Conservation (phyloP, 352 stramenopile genomes). For the Phytophthora cryptogea region DNA sequence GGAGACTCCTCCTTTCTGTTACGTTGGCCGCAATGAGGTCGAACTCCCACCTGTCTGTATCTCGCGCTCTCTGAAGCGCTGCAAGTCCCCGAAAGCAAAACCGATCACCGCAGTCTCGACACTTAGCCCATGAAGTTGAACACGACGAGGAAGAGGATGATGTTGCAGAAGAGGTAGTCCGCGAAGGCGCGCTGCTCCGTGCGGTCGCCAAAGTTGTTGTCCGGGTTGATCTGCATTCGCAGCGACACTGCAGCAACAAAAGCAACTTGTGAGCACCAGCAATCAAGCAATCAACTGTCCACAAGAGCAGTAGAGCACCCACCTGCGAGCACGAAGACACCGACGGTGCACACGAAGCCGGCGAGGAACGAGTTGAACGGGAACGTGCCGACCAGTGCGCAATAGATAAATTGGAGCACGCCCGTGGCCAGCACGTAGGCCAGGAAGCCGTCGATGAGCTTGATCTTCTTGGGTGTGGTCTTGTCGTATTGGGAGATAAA, state of each 20-base stretch:
- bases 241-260: slow-evolving; percentile 70
- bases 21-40: no score
- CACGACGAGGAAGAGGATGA: slow-evolving; percentile 92
- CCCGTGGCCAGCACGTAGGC: slow-evolving; percentile 88
- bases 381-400: slow-evolving; percentile 87
- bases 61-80: neutral
- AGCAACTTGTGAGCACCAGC: neutral
- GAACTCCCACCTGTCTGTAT: neutral
- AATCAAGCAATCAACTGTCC: neutral
- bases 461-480: slow-evolving; percentile 87
- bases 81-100: neutral
- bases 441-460: slow-evolving; percentile 92
- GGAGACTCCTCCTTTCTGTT: neutral
- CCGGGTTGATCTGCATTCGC: slow-evolving; percentile 90
- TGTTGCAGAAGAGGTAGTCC: slow-evolving; percentile 93
- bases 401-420: slow-evolving; percentile 93
- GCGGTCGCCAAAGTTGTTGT: slow-evolving; percentile 83
- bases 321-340: slow-evolving; percentile 91
- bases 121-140: slow-evolving; percentile 94
- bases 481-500: slow-evolving; percentile 81
- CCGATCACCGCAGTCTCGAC: neutral
- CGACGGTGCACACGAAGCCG: slow-evolving; percentile 89
- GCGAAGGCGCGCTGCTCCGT: slow-evolving; percentile 89
- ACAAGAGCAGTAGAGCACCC: slow-evolving; percentile 7
- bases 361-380: slow-evolving; percentile 94